Percentiles rank a stretch among this genome's conserved stretches.
phyloP scores from a whole-genome alignment of 495 filamentous ascomycete genomes.

The Neurospora discreta region DNA sequence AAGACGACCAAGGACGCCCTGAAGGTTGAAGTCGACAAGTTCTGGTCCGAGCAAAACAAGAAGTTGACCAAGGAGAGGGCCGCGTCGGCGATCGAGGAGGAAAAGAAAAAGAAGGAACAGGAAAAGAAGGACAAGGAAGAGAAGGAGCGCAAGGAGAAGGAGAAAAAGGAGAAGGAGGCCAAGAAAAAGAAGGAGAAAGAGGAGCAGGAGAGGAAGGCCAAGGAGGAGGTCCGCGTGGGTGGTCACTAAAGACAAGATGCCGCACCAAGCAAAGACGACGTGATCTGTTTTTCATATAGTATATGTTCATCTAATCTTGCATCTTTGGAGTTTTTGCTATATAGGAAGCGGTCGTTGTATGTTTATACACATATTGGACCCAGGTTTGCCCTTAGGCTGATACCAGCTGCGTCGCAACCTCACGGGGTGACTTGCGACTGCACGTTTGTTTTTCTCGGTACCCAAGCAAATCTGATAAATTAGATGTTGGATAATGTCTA shows the following conservation, averaged over 20 bases:
- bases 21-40: constrained; percentile 4
- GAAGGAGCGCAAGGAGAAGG: constrained; percentile 3
- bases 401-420: no score
- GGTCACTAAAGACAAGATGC: background rate
- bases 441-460: background rate
- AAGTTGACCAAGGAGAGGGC: constrained; percentile 1
- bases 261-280: background rate
- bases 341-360: background rate
- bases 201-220: constrained; percentile 2
- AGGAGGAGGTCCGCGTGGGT: background rate
- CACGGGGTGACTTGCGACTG: background rate
- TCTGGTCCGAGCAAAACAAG: constrained; percentile 4
- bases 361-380: background rate
- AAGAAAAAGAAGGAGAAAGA: constrained; percentile 4
- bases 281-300: background rate
- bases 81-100: constrained; percentile 2
- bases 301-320: background rate
- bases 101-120: background rate
- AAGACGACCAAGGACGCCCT: constrained; percentile 5
- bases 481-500: background rate
- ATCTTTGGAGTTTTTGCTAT: background rate
- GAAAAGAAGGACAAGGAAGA: constrained; percentile 4
- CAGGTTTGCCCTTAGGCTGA: background rate
- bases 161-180: background rate
- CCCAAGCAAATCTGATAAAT: background rate